Evolutionary conservation across 495 filamentous ascomycete species (phyloP), one percentile per base, ranked within the genome.

Genomic region (Tetracladium setigerum): DNA sequence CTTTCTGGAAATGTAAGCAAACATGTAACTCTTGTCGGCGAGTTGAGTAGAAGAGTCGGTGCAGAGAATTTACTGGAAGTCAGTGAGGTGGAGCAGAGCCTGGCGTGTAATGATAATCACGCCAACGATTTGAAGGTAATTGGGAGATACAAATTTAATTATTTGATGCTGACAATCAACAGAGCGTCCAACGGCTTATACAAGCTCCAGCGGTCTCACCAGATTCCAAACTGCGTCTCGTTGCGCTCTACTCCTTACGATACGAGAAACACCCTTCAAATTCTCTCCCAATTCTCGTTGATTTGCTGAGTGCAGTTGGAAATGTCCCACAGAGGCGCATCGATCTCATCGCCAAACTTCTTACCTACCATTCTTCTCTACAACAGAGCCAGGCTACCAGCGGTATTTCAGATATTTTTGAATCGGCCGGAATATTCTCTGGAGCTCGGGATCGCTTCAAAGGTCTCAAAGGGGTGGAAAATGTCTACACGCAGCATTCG

Each of bases 1-100:
- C 82, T 98, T 1, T 95, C 94, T 6, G 90, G 92, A 12, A 98
- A 97, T 57, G 92, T 98, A 39, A 95, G 87, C 73, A 98, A 98
- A 57, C 92, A 98, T 65, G 94, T 98, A 46, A 95, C 92, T 4
- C 68, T 98, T 37, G 92, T 98, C 22, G 85, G 88, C 1, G 92
- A 98, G 62, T 78, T 98, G 18, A 95, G 88, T 63, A 71, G 91
- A 32, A 78, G 84, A 34, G 89, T 97, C 15, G 86, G 81, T 3
- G 81, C 82, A 45, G 87, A 98, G 33, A 84, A 77, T 52, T 68
- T 98, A 7, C 72, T 98, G 9, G 91, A 97, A 64, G 86, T 95
- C 45, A 95, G 89, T 66, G 92, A 98, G 72, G 70, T 96, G 38
- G 92, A 98, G 68, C 92, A 98, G 61, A 95, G 88, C 65, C 71